A percentile compares a stretch with the other conserved stretches of the same genome.
Evolutionary conservation across 2,329 filamentous ascomycete genomes (phyloP).

Genomic region (Aspergillus carbonarius): DNA sequence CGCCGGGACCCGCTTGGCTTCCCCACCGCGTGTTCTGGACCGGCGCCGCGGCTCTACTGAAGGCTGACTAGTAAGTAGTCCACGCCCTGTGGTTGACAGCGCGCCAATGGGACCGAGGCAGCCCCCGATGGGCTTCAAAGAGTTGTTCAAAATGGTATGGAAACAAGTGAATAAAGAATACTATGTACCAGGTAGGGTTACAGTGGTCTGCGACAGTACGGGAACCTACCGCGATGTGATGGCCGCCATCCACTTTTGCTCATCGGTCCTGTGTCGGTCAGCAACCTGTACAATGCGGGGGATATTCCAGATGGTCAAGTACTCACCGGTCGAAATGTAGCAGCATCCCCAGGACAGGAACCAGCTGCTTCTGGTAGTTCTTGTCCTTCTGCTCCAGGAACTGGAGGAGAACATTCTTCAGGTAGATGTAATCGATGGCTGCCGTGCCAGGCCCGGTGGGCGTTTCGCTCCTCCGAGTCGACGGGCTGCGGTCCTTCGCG

Average conservation of each 20-base stretch:
- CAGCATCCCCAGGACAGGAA: conserved; percentile 65
- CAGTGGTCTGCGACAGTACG: conserved; percentile 2
- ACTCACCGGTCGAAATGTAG: conserved; percentile 64
- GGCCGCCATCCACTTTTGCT: conserved; percentile 82
- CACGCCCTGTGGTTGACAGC: background rate
- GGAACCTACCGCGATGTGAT: conserved; percentile 54
- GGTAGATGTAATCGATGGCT: conserved; percentile 60
- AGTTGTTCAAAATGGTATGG: conserved; percentile 1
- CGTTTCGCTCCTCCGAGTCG: conserved; percentile 38
- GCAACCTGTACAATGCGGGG: conserved; percentile 10
- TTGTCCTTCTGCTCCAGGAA: conserved; percentile 67
- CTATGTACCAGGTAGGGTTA: conserved; percentile 19
- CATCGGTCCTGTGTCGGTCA: conserved; percentile 59
- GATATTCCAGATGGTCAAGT: background rate
- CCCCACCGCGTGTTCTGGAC: background rate
- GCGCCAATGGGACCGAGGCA: background rate
- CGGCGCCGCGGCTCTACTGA: background rate
- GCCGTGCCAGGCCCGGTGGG: conserved; percentile 30
- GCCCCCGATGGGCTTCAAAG: background rate
- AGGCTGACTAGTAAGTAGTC: background rate
- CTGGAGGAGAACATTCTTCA: conserved; percentile 66
- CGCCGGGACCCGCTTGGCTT: background rate
- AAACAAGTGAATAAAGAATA: conserved; percentile 13
- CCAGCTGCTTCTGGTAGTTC: conserved; percentile 66
- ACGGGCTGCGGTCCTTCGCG: conserved; percentile 37